Conservation (phyloP, 1,284 basidiomycete species). For the Cutaneotrichosporon sp. region DNA sequence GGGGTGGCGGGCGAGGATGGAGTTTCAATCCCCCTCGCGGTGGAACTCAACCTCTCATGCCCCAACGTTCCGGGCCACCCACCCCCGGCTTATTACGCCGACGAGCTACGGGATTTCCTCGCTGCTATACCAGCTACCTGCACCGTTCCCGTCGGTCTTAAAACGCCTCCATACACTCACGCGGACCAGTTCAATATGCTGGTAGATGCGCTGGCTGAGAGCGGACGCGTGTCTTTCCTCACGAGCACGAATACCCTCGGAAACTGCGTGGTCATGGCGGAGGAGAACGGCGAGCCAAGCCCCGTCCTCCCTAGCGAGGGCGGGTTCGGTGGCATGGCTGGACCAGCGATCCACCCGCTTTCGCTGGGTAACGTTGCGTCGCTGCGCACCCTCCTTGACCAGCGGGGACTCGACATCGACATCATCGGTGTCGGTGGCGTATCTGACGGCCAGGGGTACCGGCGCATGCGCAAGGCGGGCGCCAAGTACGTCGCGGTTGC, state of each 20-base stretch:
- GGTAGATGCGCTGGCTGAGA: slow-evolving; percentile 15
- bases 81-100: slow-evolving; percentile 24
- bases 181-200: slow-evolving; percentile 24
- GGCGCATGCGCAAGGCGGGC: slow-evolving; percentile 20
- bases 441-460: slow-evolving; percentile 14
- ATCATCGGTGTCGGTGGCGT: slow-evolving; percentile 27
- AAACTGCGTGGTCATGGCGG: slow-evolving; percentile 15
- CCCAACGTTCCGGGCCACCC: slow-evolving; percentile 26
- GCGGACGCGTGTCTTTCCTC: slow-evolving; percentile 17
- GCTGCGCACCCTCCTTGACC: slow-evolving; percentile 19
- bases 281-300: background rate
- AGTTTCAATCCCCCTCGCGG: slow-evolving; percentile 13
- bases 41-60: slow-evolving; percentile 27
- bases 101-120: slow-evolving; percentile 21
- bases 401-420: slow-evolving; percentile 4
- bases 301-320: slow-evolving; percentile 17
- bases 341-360: slow-evolving; percentile 22
- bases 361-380: slow-evolving; percentile 21
- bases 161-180: slow-evolving; percentile 25
- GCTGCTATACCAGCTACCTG: slow-evolving; percentile 14
- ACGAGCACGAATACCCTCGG: slow-evolving; percentile 25
- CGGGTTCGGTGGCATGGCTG: slow-evolving; percentile 25
- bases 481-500: slow-evolving; percentile 19
- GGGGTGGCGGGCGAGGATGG: background rate
- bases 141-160: slow-evolving; percentile 22